phyloP scores from a whole-genome alignment of 768 basidiomycete species.

The Hericium erinaceus region DNA sequence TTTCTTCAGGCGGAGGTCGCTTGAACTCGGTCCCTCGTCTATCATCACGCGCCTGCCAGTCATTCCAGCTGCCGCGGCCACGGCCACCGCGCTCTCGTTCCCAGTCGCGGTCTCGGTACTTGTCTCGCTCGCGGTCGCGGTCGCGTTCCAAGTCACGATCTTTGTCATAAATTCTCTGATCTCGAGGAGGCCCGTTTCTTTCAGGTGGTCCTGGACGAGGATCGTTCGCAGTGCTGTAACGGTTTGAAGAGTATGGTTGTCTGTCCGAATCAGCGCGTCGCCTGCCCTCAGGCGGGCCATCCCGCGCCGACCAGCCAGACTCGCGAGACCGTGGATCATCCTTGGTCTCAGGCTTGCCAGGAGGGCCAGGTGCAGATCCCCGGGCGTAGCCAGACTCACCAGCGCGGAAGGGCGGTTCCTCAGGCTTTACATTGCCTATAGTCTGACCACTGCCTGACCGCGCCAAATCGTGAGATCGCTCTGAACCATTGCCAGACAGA shows the following conservation, averaged over 20 bases:
- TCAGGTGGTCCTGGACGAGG: slow-evolving; percentile 18
- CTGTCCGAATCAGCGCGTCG: background rate
- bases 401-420: background rate
- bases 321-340: background rate
- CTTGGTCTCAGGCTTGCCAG: background rate
- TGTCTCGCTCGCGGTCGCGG: slow-evolving; percentile 21
- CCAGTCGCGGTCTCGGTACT: slow-evolving; percentile 14
- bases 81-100: slow-evolving; percentile 16
- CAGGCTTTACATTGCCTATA: background rate
- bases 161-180: slow-evolving; percentile 24
- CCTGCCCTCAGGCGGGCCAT: background rate
- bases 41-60: slow-evolving; percentile 29
- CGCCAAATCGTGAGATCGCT: background rate
- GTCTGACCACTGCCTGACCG: background rate
- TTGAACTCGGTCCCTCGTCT: slow-evolving; percentile 31
- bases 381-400: background rate
- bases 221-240: slow-evolving; percentile 11
- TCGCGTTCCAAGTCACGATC: slow-evolving; percentile 26
- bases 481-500: background rate
- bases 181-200: slow-evolving; percentile 17
- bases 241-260: background rate
- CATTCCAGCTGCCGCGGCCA: slow-evolving; percentile 21
- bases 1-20: slow-evolving; percentile 35
- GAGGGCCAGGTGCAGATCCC: background rate
- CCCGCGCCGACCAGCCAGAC: background rate